These are phyloP conservation scores for Betula pendula DNA, from an alignment of 306 rosid species.

Conservation along the genomic window DNA sequence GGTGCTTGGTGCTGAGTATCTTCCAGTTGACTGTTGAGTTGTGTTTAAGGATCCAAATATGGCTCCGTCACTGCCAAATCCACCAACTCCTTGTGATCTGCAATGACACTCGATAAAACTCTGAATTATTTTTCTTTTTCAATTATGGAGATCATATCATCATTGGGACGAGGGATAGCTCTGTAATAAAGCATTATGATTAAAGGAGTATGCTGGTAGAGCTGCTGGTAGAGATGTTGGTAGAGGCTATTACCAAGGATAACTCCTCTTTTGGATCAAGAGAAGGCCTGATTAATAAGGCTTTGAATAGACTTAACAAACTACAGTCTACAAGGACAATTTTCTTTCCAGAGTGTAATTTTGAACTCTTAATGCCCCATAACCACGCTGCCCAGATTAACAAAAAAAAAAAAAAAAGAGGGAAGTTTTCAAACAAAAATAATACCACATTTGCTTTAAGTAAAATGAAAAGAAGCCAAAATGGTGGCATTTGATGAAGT, in stretches of 20 bases:
- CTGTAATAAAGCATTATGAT: not conserved
- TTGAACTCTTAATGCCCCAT: not conserved
- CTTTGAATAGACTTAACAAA: not conserved
- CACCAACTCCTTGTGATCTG: slow-evolving; percentile 39
- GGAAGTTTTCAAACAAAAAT: not conserved
- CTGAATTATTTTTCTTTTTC: not conserved
- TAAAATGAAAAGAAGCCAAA: slow-evolving; percentile 7
- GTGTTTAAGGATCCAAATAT: slow-evolving; percentile 31
- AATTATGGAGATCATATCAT: slow-evolving; percentile 1
- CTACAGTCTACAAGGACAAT: not conserved
- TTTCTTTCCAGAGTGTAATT: not conserved
- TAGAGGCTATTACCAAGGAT: not conserved
- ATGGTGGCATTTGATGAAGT: slow-evolving; percentile 5
- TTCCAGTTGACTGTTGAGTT: slow-evolving; percentile 35
- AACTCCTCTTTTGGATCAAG: not conserved
- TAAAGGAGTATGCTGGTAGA: not conserved
- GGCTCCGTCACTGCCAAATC: slow-evolving; percentile 28
- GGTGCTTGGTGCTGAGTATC: slow-evolving; percentile 26
- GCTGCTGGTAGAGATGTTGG: not conserved
- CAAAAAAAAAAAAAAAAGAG: not conserved
- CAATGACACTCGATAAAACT: slow-evolving; percentile 17
- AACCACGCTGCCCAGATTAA: not conserved
- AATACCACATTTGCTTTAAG: not conserved
- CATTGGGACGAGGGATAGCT: not conserved
- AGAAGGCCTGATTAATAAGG: not conserved